Evolutionary conservation across 495 filamentous ascomycete species (phyloP).

Genomic region (Xylaria palmicola): DNA sequence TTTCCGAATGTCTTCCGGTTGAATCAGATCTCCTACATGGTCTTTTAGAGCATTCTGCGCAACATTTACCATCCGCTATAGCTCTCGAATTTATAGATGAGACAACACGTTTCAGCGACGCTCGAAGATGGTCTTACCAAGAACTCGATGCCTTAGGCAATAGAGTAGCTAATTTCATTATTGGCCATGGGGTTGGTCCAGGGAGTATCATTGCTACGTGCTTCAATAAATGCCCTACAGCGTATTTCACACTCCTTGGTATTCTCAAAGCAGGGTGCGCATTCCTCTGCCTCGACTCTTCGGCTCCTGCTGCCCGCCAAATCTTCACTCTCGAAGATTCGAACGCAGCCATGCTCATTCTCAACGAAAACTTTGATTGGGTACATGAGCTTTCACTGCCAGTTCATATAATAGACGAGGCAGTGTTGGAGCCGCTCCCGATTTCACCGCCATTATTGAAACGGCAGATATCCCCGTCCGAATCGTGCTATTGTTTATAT

Average conservation of each 20-base stretch:
- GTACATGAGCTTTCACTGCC: slow-evolving; percentile 29
- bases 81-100: slow-evolving; percentile 62
- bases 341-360: slow-evolving; percentile 51
- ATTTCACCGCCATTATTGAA: slow-evolving; percentile 20
- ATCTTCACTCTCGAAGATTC: slow-evolving; percentile 68
- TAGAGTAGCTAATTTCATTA: slow-evolving; percentile 57
- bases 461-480: slow-evolving; percentile 36
- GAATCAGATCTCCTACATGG: slow-evolving; percentile 57
- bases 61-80: slow-evolving; percentile 39
- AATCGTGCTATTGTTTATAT: slow-evolving; percentile 71
- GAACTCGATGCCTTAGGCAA: slow-evolving; percentile 62
- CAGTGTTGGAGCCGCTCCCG: slow-evolving; percentile 26
- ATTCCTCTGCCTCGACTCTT: slow-evolving; percentile 74
- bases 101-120: slow-evolving; percentile 32
- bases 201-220: slow-evolving; percentile 68
- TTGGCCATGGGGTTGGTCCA: slow-evolving; percentile 26
- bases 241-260: slow-evolving; percentile 76
- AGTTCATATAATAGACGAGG: slow-evolving; percentile 37
- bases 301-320: slow-evolving; percentile 59
- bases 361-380: slow-evolving; percentile 31
- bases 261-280: slow-evolving; percentile 79
- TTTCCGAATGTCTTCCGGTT: slow-evolving; percentile 39
- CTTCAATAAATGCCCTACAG: slow-evolving; percentile 77
- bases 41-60: slow-evolving; percentile 54
- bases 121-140: slow-evolving; percentile 58